These are phyloP conservation scores for Skeletonema marinoi DNA, from an alignment of 108 stramenopile genomes.

Conservation along the genomic window DNA sequence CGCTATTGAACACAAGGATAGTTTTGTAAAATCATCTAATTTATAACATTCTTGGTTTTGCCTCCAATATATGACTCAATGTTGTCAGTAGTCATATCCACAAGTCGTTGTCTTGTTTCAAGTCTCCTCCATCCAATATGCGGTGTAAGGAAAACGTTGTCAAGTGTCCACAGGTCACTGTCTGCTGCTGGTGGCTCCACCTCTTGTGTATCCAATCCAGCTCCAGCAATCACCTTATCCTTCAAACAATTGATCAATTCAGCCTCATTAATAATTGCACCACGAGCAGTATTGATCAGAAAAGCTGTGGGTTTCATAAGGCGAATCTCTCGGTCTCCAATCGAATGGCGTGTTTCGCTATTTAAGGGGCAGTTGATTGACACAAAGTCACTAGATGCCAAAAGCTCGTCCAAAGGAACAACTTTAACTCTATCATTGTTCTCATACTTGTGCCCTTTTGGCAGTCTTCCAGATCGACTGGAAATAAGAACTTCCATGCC, in stretches of 20 bases:
- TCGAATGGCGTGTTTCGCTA: slow-evolving; percentile 73
- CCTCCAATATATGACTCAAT: slow-evolving; percentile 62
- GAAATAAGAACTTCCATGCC: slow-evolving; percentile 86
- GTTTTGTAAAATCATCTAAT: not conserved
- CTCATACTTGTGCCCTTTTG: slow-evolving; percentile 58
- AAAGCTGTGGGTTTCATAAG: slow-evolving; percentile 88
- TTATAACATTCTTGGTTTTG: slow-evolving; percentile 47
- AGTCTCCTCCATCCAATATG: slow-evolving; percentile 92
- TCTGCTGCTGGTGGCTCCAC: slow-evolving; percentile 68
- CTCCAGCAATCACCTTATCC: slow-evolving; percentile 76
- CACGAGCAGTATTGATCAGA: slow-evolving; percentile 90
- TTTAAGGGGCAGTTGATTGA: slow-evolving; percentile 88
- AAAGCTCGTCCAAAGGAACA: slow-evolving; percentile 58
- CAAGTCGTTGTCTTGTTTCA: slow-evolving; percentile 87
- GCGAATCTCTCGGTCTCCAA: slow-evolving; percentile 72
- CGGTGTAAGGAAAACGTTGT: slow-evolving; percentile 81
- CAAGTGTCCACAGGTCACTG: slow-evolving; percentile 70
- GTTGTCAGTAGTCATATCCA: slow-evolving; percentile 87
- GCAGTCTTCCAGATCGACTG: slow-evolving; percentile 64
- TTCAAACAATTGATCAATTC: slow-evolving; percentile 78
- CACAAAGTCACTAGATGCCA: slow-evolving; percentile 80
- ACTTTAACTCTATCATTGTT: slow-evolving; percentile 57
- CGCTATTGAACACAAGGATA: too few relatives aligned
- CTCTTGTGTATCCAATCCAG: slow-evolving; percentile 82
- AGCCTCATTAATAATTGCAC: slow-evolving; percentile 84